Evolutionary conservation across 1,284 basidiomycete genomes (phyloP).

Genomic region (Puccinia polysora): DNA sequence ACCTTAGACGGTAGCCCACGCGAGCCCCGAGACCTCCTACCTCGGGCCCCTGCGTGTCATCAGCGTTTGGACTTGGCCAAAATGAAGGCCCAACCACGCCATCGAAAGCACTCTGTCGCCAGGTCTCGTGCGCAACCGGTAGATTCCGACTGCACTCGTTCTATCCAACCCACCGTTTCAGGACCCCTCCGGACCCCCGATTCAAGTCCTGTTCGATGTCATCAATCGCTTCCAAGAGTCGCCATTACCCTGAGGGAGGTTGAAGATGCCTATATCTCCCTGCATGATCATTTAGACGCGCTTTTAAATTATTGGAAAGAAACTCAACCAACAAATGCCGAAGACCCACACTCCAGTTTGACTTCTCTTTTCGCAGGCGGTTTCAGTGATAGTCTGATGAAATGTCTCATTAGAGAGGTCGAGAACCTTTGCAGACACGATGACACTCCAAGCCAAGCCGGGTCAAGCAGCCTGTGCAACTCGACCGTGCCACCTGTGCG

Average conservation of each 20-base stretch:
- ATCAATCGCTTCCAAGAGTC: constrained; percentile 4
- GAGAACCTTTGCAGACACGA: constrained; percentile 34
- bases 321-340: background rate
- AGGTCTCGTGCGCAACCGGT: background rate
- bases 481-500: background rate
- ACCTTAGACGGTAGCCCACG: constrained; percentile 30
- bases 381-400: constrained; percentile 14
- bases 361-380: constrained; percentile 12
- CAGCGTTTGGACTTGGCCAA: background rate
- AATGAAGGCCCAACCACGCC: background rate
- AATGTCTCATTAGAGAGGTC: constrained; percentile 31
- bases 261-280: constrained; percentile 38
- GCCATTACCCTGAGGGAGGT: constrained; percentile 40
- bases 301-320: constrained; percentile 21
- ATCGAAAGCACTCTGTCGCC: constrained; percentile 1
- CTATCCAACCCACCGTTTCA: background rate
- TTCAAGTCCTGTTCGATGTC: constrained; percentile 13
- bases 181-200: constrained; percentile 34
- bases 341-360: background rate
- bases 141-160: background rate
- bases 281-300: constrained; percentile 19
- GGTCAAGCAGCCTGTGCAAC: background rate
- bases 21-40: constrained; percentile 33
- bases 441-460: background rate
- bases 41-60: constrained; percentile 19